phyloP scores from a whole-genome alignment of 345 rosid genomes.

The Salix arbutifolia region DNA sequence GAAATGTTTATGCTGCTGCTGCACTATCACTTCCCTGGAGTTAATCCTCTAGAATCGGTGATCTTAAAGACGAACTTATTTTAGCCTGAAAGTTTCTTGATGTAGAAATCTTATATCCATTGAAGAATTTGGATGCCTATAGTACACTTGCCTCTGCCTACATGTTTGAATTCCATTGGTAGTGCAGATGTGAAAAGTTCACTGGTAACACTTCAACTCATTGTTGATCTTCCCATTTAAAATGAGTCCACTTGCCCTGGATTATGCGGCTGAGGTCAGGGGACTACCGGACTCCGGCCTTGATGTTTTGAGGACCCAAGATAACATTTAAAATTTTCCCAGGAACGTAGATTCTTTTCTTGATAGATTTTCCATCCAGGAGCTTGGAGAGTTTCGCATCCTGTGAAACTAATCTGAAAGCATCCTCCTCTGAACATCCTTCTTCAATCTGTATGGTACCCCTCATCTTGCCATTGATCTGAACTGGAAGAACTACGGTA shows the following conservation, averaged over 20 bases:
- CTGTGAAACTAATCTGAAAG: slow-evolving; percentile 56
- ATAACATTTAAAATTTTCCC: slow-evolving; percentile 90
- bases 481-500: slow-evolving; percentile 65
- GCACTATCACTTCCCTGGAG: too few relatives aligned
- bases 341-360: slow-evolving; percentile 68
- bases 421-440: slow-evolving; percentile 86
- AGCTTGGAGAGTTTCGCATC: slow-evolving; percentile 63
- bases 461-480: slow-evolving; percentile 93
- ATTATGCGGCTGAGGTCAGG: neutral
- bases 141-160: too few relatives aligned
- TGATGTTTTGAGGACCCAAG: slow-evolving; percentile 53
- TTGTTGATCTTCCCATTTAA: neutral
- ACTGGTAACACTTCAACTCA: neutral
- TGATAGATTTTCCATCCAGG: slow-evolving; percentile 57
- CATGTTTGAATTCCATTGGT: too few relatives aligned
- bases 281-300: slow-evolving; percentile 35
- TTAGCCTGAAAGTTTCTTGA: too few relatives aligned
- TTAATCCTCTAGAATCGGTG: too few relatives aligned
- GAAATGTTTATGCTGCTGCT: neutral
- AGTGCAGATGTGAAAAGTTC: neutral
- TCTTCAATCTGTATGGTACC: slow-evolving; percentile 83
- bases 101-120: too few relatives aligned
- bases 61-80: too few relatives aligned
- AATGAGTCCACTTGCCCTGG: neutral
- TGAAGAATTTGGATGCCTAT: too few relatives aligned